phyloP scores from a whole-genome alignment of 176 grass and related monocot genomes.

The Phoenix roebelenii region DNA sequence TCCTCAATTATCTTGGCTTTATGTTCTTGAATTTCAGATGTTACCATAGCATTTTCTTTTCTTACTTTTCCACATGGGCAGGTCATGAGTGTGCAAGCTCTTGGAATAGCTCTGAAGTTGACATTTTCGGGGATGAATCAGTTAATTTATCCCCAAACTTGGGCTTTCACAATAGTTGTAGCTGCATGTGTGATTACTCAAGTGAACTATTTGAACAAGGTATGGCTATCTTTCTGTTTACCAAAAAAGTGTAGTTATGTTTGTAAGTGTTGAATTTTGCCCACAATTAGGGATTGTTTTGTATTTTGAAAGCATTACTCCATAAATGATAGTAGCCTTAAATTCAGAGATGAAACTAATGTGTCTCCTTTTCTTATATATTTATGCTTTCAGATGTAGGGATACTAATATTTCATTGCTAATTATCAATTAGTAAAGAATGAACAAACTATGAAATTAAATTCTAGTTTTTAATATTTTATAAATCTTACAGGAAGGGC shows the following conservation, averaged over 20 bases:
- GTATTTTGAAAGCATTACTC: neutral
- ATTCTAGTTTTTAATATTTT: too few relatives aligned
- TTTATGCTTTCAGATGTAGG: too few relatives aligned
- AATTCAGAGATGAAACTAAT: too few relatives aligned
- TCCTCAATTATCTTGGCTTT: neutral
- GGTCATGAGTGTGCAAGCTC: constrained; percentile 91
- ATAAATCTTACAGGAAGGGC: too few relatives aligned
- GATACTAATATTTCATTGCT: too few relatives aligned
- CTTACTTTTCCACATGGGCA: constrained; percentile 18
- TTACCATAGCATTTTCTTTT: neutral
- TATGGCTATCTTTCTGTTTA: constrained; percentile 14
- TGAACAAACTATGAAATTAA: too few relatives aligned
- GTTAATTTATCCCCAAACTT: constrained; percentile 70
- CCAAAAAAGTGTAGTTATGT: neutral
- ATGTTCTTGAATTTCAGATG: constrained; percentile 1
- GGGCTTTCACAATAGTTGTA: constrained; percentile 56
- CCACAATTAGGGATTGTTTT: neutral
- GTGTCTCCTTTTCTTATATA: too few relatives aligned
- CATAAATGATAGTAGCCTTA: neutral
- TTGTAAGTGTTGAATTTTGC: neutral
- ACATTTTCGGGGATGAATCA: constrained; percentile 82
- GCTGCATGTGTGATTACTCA: constrained; percentile 65
- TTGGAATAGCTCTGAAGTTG: constrained; percentile 82
- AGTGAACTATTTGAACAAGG: constrained; percentile 94
- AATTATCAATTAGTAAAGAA: too few relatives aligned